Evolutionary conservation across 2,329 filamentous ascomycete species (phyloP), one percentile per base, ranked within the genome.

Genomic region (Didymella glomerata): DNA sequence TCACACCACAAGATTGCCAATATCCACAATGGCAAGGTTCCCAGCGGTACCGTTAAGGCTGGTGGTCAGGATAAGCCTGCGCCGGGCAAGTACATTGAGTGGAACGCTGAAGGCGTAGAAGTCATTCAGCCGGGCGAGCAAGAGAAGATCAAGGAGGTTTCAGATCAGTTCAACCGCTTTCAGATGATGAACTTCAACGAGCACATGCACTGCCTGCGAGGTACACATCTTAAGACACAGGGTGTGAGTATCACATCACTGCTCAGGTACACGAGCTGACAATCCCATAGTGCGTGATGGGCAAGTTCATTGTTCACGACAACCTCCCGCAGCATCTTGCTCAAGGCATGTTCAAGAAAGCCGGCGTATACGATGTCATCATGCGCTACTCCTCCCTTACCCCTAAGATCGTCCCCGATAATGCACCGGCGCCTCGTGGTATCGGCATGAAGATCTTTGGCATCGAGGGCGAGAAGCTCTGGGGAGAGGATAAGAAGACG

Each of bases 401-500:
- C 9, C 69, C 69, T 5, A 71, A 71, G 46, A 67, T 69, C 4
- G 36, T 70, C 4, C 68, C 67, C 1, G 68, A 70, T 34, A 70
- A 68, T 3, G 49, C 79, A 24, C 75, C 81, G 0, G 77, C 80
- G 50, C 81, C 80, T 4, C 76, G 81, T 38, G 82, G 80, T 24
- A 79, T 83, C 41, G 78, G 50, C 11, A 82, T 84, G 74, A 84
- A 84, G 63, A 66, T 84, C 41, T 84, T 84, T 68, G 76, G 79
- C 51, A 78, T 84, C n/a, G 71, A 71, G 28, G 78, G 77, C 40
- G 73, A 71, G 55, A 77, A 65, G 50, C 24, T 67, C 65, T 74
- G 61, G 68, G 66, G 47, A 63, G 66, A 71, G 22, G 67, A 70
- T 38, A 69, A 70, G 50, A 67, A 72, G 20, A 79, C 75, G 0